A percentile compares a stretch with the other conserved stretches of the same genome.
Evolutionary conservation across 768 basidiomycete genomes (phyloP).

Genomic region (Lactifluus rugatus): DNA sequence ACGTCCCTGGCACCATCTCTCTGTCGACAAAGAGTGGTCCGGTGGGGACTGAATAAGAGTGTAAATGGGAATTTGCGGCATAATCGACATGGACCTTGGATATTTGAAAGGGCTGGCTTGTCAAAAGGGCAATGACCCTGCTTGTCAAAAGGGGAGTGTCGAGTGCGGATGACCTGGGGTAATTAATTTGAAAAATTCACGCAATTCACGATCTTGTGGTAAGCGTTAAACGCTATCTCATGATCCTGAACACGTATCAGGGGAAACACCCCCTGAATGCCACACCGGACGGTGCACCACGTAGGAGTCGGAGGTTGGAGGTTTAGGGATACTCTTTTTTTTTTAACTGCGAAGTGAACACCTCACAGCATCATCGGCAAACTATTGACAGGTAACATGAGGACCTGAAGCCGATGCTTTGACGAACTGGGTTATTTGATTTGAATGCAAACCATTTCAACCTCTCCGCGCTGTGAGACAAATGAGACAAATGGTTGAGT

Average conservation of each 20-base stretch:
- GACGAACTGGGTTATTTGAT: slow-evolving; percentile 15
- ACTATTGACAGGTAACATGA: background rate
- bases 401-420: background rate
- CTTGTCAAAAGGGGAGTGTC: background rate
- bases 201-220: too few relatives aligned
- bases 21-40: too few relatives aligned
- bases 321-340: background rate
- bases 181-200: slow-evolving; percentile 14
- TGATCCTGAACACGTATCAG: too few relatives aligned
- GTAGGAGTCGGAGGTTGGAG: background rate
- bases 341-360: background rate
- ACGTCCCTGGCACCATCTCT: background rate
- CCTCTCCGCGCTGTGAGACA: slow-evolving; percentile 3
- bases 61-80: background rate
- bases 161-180: slow-evolving; percentile 12
- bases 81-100: background rate
- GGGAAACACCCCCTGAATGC: too few relatives aligned
- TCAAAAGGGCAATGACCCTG: too few relatives aligned
- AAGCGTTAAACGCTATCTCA: too few relatives aligned
- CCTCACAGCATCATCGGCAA: background rate
- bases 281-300: background rate
- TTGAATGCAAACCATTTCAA: slow-evolving; percentile 7
- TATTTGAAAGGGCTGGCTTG: too few relatives aligned
- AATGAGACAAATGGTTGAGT: background rate
- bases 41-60: background rate